Conservation (phyloP, 768 basidiomycete species). For the Macrolepiota fuliginosa region DNA sequence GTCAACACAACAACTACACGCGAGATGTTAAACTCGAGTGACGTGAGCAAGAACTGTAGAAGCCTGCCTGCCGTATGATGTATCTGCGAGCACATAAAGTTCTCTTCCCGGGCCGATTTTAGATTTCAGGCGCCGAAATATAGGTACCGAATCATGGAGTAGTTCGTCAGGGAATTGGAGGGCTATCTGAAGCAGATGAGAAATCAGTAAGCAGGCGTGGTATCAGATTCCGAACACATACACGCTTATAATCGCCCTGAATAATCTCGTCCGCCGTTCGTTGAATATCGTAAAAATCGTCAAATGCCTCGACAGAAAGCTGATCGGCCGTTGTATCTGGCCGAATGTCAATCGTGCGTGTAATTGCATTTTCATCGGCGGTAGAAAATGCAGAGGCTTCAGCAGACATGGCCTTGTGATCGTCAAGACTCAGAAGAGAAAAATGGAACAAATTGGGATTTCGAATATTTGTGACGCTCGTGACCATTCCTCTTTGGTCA, state of each 20-base stretch:
- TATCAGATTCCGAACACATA: slow-evolving; percentile 28
- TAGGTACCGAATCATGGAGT: slow-evolving; percentile 79
- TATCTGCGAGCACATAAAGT: slow-evolving; percentile 93
- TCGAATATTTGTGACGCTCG: neutral
- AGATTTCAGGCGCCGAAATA: slow-evolving; percentile 66
- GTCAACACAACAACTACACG: slow-evolving; percentile 88
- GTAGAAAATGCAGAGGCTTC: slow-evolving; percentile 45
- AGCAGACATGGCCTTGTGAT: slow-evolving; percentile 15
- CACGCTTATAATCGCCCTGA: slow-evolving; percentile 66
- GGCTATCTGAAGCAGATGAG: slow-evolving; percentile 54
- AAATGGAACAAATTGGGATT: neutral
- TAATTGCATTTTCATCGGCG: slow-evolving; percentile 35
- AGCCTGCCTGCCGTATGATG: slow-evolving; percentile 90
- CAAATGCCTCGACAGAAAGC: slow-evolving; percentile 40
- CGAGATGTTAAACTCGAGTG: neutral
- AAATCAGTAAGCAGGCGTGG: neutral
- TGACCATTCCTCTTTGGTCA: slow-evolving; percentile 1
- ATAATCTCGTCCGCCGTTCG: slow-evolving; percentile 61
- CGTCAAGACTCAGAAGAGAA: neutral
- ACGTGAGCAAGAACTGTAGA: slow-evolving; percentile 4
- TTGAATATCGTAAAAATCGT: slow-evolving; percentile 73
- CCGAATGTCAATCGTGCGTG: slow-evolving; percentile 6
- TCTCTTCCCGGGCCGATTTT: slow-evolving; percentile 46
- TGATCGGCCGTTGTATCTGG: slow-evolving; percentile 7
- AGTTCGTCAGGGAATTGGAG: slow-evolving; percentile 97